Evolutionary conservation across 2,329 filamentous ascomycete species (phyloP).

Genomic region (Aspergillus hortae): DNA sequence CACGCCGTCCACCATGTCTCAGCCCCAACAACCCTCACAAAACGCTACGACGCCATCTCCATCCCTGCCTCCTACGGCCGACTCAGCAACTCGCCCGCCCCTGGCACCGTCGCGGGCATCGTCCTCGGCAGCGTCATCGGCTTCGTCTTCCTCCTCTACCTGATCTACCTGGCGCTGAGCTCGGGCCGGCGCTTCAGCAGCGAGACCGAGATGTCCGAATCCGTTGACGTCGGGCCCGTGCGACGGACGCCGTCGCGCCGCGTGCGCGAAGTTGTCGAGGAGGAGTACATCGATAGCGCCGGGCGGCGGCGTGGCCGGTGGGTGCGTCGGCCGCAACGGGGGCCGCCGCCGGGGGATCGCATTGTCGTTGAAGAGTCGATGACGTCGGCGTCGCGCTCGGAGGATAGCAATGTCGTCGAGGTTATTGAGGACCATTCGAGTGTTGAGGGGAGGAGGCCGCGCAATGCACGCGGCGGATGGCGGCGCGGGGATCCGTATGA

Average conservation of each 20-base stretch:
- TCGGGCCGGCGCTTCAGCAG: conserved; percentile 36
- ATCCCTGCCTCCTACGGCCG: conserved; percentile 61
- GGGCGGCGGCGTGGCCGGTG: neutral
- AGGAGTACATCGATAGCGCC: conserved; percentile 12
- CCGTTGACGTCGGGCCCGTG: conserved; percentile 13
- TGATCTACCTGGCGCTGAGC: conserved; percentile 51
- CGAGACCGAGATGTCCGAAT: conserved; percentile 26
- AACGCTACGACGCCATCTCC: conserved; percentile 37
- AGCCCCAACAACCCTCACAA: conserved; percentile 3
- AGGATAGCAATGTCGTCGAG: conserved; percentile 55
- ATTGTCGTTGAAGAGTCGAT: conserved; percentile 33
- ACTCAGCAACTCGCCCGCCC: conserved; percentile 49
- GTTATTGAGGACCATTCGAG: conserved; percentile 55
- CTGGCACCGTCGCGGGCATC: conserved; percentile 60
- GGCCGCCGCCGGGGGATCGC: conserved; percentile 14
- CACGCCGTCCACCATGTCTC: neutral
- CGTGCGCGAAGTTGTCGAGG: conserved; percentile 28
- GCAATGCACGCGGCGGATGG: conserved; percentile 40
- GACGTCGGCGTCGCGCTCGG: conserved; percentile 18
- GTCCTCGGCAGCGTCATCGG: conserved; percentile 47
- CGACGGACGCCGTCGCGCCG: conserved; percentile 13
- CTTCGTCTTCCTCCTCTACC: conserved; percentile 52
- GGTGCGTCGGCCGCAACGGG: conserved; percentile 22
- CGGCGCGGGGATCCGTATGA: conserved; percentile 48
- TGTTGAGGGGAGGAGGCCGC: conserved; percentile 20